Evolutionary conservation across 495 filamentous ascomycete genomes (phyloP), one percentile per base, ranked within the genome.

Genomic region (Aspergillus campestris): DNA sequence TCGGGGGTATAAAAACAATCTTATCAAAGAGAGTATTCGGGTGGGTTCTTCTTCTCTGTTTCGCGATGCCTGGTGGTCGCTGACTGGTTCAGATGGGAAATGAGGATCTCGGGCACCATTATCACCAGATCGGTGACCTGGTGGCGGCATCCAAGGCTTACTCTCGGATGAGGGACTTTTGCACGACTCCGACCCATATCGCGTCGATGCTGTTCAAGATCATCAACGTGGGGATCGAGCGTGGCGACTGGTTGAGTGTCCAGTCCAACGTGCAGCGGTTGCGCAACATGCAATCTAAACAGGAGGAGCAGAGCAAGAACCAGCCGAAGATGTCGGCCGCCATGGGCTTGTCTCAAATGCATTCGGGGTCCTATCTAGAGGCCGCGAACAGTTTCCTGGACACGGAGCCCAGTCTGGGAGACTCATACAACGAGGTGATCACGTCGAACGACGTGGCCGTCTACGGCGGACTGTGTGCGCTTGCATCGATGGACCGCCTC

Each of bases 11-110:
- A 98, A 95, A 64, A 94, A 97, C 55, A 98, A 97, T 51, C 64
- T 97, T 31, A 88, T 98, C 51, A 96, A 96, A 61, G 92, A 98
- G 65, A 96, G 90, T 65, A 95, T 97, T 49, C 70, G 94, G 56
- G 89, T 94, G 74, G 44, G 81, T 51, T 7, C 29, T n/a, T 33
- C 14, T 40, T 24, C 14, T 18, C 2, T 38, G 18, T 24, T 24
- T 24, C 18, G 18, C 18, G 18, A 24, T 2, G 4, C 18, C 4
- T 24, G 18, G 18, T 24, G 18, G 18, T 24, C 18, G 18, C 56
- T 52, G 24, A 46, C 31, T 36, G 12, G 11, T 9, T 15, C 47
- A 89, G 82, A 86, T 89, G 83, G 83, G 78, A 28, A 82, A 84
- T 51, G 82, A 89, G 57, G 84, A 89, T 55, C 64, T 87, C 5